phyloP scores from a whole-genome alignment of 495 filamentous ascomycete species.

The Neurospora sp. region DNA sequence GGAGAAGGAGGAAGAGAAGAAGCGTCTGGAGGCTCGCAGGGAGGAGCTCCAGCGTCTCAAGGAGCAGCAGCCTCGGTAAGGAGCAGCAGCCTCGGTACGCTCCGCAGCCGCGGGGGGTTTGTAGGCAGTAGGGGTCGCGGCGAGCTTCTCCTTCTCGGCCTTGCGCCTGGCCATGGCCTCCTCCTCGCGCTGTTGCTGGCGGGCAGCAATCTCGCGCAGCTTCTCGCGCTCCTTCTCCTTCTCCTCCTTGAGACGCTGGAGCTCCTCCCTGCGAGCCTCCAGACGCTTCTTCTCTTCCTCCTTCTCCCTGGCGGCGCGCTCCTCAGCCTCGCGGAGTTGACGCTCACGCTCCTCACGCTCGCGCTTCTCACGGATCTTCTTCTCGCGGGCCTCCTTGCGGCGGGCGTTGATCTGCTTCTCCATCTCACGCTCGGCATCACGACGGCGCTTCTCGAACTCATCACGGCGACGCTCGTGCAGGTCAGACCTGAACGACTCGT shows the following conservation, averaged over 20 bases:
- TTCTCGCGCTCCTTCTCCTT: slow-evolving; percentile 74
- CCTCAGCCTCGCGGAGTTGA: slow-evolving; percentile 68
- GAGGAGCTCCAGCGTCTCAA: too few species aligned
- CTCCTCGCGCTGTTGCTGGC: slow-evolving; percentile 42
- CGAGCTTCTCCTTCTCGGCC: slow-evolving; percentile 33
- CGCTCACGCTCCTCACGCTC: slow-evolving; percentile 77
- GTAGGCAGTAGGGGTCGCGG: slow-evolving; percentile 21
- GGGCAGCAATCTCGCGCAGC: slow-evolving; percentile 35
- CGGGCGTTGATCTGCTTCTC: slow-evolving; percentile 81
- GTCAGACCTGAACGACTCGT: slow-evolving; percentile 70
- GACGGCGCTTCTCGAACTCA: slow-evolving; percentile 88
- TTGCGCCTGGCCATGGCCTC: slow-evolving; percentile 43
- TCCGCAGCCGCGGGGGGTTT: slow-evolving; percentile 25
- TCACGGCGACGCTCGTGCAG: slow-evolving; percentile 79
- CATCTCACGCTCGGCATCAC: slow-evolving; percentile 78
- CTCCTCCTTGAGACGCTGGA: slow-evolving; percentile 68
- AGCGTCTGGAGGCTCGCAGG: too few species aligned
- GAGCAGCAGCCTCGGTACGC: slow-evolving; percentile 25
- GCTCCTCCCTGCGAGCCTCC: slow-evolving; percentile 49
- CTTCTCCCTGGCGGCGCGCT: slow-evolving; percentile 65
- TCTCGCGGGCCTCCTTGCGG: slow-evolving; percentile 71
- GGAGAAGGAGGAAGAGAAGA: too few species aligned
- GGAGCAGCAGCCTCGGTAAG: too few species aligned
- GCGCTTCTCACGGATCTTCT: slow-evolving; percentile 60
- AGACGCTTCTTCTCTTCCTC: slow-evolving; percentile 68